Evolutionary conservation across 2,329 filamentous ascomycete genomes (phyloP), one percentile per base, ranked within the genome.

Genomic region (Ophiosphaerella herpotricha): DNA sequence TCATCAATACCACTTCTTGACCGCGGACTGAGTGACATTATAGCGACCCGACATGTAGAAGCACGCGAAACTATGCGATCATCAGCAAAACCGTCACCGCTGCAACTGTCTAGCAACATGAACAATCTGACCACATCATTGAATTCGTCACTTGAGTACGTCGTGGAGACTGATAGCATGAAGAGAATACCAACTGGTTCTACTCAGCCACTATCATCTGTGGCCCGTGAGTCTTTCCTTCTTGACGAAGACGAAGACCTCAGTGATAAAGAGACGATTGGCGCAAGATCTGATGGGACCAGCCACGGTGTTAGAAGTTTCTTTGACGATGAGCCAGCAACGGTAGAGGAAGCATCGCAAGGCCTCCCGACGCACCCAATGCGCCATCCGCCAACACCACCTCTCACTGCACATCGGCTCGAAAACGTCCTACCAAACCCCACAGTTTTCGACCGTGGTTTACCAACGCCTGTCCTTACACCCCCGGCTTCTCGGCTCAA

Each of bases 1-100:
- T 87, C 84, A 34, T 92, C 89, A 0, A 85, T 87, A 31, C 90
- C 91, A 4, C 79, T 94, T 7, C 80, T 95, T 11, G 87, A 93
- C 53, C 83, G 88, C 42, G 88, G 82, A 3, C 67, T 72, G 14
- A 72, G 68, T 46, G 68, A 67, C 8, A 55, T 70, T 16, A 54
- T 54, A 26, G 47, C 43, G 18, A 50, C 61, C 9, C 52, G 45
- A 5, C 55, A 57, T 43, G 54, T 51, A n/a, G 54, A 52, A 12
- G 70, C 54, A 8, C 71, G 80, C 41, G 75, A 80, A 13, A 78
- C 77, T 2, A 80, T 80, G 77, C 58, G 63, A 38, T 78, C 76
- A 52, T 77, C 75, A n/a, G 76, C 75, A 6, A 66, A 67, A 18
- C 68, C 68, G 14, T 68, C 66, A 14, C 70, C 70, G 6, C 48